Percentiles rank a stretch among this genome's conserved stretches.
Evolutionary conservation across 2,329 filamentous ascomycete genomes (phyloP).

Genomic region (Fusarium multiceps): DNA sequence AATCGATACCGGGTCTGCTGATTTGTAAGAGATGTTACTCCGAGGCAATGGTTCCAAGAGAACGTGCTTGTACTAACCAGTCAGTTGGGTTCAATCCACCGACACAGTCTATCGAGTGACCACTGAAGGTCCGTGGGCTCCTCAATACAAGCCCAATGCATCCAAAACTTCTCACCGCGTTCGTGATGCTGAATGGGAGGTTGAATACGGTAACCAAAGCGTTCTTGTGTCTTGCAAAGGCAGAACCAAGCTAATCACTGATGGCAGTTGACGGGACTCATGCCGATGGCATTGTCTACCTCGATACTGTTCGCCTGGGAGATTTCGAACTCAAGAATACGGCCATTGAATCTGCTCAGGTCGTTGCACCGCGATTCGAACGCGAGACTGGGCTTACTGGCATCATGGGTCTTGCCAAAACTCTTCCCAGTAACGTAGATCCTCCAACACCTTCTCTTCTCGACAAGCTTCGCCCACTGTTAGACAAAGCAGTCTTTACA

Average conservation of each 20-base stretch:
- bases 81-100: slow-evolving; percentile 66
- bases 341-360: slow-evolving; percentile 61
- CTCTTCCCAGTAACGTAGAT: slow-evolving; percentile 56
- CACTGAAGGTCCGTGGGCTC: slow-evolving; percentile 51
- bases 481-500: slow-evolving; percentile 59
- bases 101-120: slow-evolving; percentile 56
- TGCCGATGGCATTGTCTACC: slow-evolving; percentile 62
- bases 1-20: slow-evolving; percentile 66
- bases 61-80: slow-evolving; percentile 10
- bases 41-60: slow-evolving; percentile 38
- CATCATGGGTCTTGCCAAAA: slow-evolving; percentile 64
- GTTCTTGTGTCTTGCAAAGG: neutral
- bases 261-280: slow-evolving; percentile 57
- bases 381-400: slow-evolving; percentile 58
- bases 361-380: slow-evolving; percentile 58
- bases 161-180: slow-evolving; percentile 58
- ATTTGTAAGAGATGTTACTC: slow-evolving; percentile 65
- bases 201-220: slow-evolving; percentile 54
- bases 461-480: slow-evolving; percentile 55
- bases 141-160: slow-evolving; percentile 57
- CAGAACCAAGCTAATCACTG: neutral
- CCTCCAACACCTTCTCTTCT: slow-evolving; percentile 59
- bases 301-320: slow-evolving; percentile 61
- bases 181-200: slow-evolving; percentile 59
- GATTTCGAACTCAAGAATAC: slow-evolving; percentile 57